phyloP scores from a whole-genome alignment of 2,329 filamentous ascomycete species.

The Alternaria alternata region DNA sequence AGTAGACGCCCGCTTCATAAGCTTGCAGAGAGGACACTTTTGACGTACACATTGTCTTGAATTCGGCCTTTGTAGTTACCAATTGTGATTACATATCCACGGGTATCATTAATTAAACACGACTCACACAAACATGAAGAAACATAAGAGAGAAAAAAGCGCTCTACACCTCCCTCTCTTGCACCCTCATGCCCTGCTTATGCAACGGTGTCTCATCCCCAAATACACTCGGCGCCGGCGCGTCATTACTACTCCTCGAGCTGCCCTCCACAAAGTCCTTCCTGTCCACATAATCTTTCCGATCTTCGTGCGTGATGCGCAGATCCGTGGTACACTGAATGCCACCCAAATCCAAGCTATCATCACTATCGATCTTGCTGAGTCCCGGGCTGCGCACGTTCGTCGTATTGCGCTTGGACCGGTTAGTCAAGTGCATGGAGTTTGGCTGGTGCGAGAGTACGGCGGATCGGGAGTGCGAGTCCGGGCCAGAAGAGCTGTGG shows the following conservation, averaged over 20 bases:
- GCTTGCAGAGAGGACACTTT: rapidly evolving
- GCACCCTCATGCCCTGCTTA: conserved; percentile 15
- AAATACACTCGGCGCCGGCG: conserved; percentile 28
- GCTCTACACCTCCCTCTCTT: conserved; percentile 8
- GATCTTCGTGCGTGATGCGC: conserved; percentile 7
- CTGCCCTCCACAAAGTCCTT: conserved; percentile 16
- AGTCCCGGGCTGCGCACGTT: conserved; percentile 16
- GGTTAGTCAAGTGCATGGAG: conserved; percentile 27
- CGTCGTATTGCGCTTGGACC: conserved; percentile 1
- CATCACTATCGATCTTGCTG: conserved; percentile 34
- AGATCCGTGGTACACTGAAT: conserved; percentile 38
- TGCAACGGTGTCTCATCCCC: conserved; percentile 39
- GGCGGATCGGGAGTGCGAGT: conserved; percentile 26
- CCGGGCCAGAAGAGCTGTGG: conserved; percentile 25
- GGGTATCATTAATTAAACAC: conserved; percentile 4
- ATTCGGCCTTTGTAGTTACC: not conserved
- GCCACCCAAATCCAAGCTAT: conserved; percentile 23
- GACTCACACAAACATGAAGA: not conserved
- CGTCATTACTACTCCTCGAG: conserved; percentile 33
- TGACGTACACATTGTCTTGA: not conserved
- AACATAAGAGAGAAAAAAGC: not conserved
- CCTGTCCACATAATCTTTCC: conserved; percentile 8
- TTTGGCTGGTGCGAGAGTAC: conserved; percentile 17
- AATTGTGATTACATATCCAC: conserved; percentile 1
- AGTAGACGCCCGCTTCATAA: not conserved